Conservation (phyloP, 441 rosid species). For the Pelargonium fulgidum region DNA sequence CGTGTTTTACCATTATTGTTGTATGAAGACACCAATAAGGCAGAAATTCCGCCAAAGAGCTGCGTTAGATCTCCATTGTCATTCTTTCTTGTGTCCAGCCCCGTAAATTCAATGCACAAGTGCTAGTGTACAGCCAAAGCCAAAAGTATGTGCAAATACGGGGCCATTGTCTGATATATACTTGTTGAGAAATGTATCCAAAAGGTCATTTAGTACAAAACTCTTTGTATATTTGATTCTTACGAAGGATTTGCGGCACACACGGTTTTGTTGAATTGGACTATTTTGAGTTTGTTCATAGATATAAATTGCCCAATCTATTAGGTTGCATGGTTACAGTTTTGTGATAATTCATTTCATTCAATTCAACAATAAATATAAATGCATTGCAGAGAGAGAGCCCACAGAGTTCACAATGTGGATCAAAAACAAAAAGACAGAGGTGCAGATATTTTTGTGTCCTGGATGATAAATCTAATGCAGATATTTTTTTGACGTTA, state of each 20-base stretch:
- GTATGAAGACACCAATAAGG: constrained; percentile 26
- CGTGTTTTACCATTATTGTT: constrained; percentile 5
- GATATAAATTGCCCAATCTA: no score
- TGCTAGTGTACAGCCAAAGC: constrained; percentile 20
- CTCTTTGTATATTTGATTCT: neutral
- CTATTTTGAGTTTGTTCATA: neutral
- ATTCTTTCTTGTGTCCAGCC: constrained; percentile 6
- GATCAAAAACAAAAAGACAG: no score
- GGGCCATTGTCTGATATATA: neutral
- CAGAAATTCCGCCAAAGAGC: constrained; percentile 15
- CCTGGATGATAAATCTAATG: no score
- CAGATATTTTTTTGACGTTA: no score
- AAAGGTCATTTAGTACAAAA: neutral
- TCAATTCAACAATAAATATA: no score
- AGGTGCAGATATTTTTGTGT: no score
- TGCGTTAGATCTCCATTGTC: constrained; percentile 14
- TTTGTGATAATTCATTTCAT: no score
- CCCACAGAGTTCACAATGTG: no score
- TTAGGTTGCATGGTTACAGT: no score
- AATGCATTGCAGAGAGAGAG: no score
- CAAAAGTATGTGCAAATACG: neutral
- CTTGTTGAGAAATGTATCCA: neutral
- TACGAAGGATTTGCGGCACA: neutral
- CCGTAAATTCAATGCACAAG: constrained; percentile 11
- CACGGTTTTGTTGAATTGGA: neutral